phyloP scores from a whole-genome alignment of 2,329 filamentous ascomycete species.

The Diaporthe sp. region DNA sequence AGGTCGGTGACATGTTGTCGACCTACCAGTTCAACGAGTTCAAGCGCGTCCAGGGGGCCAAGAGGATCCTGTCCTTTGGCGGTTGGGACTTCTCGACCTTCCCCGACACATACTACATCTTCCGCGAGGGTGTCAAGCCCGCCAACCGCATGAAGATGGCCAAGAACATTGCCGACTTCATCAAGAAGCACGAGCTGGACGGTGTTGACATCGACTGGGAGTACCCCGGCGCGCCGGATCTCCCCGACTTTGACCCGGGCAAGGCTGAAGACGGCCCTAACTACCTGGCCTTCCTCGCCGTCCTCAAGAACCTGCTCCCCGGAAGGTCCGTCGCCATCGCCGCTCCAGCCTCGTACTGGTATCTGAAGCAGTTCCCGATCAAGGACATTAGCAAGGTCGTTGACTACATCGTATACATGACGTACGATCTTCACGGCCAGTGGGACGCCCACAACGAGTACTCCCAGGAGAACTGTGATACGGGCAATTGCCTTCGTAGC shows the following conservation, averaged over 20 bases:
- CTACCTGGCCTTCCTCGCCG: slow-evolving; percentile 52
- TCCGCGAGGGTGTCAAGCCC: slow-evolving; percentile 52
- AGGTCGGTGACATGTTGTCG: not conserved
- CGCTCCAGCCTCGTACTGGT: slow-evolving; percentile 49
- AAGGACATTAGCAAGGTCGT: slow-evolving; percentile 40
- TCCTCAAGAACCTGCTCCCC: slow-evolving; percentile 46
- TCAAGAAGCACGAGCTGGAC: slow-evolving; percentile 37
- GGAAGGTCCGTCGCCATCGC: slow-evolving; percentile 45
- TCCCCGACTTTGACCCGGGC: not conserved
- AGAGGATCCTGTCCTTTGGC: slow-evolving; percentile 59
- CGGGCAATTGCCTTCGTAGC: slow-evolving; percentile 43
- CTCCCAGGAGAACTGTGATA: slow-evolving; percentile 34
- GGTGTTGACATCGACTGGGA: slow-evolving; percentile 43
- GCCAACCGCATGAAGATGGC: slow-evolving; percentile 53
- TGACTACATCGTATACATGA: slow-evolving; percentile 44
- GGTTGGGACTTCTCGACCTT: slow-evolving; percentile 60
- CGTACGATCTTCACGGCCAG: slow-evolving; percentile 44
- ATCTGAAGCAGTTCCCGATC: slow-evolving; percentile 46
- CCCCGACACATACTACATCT: slow-evolving; percentile 53
- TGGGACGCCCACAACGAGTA: slow-evolving; percentile 44
- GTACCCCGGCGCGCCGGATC: slow-evolving; percentile 30
- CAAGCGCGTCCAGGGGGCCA: slow-evolving; percentile 47
- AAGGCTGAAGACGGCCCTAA: slow-evolving; percentile 44
- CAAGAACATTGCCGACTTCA: slow-evolving; percentile 38
- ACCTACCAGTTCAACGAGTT: slow-evolving; percentile 52